These are phyloP conservation scores for Boletellus ananas DNA, from an alignment of 768 basidiomycete genomes.

Conservation along the genomic window DNA sequence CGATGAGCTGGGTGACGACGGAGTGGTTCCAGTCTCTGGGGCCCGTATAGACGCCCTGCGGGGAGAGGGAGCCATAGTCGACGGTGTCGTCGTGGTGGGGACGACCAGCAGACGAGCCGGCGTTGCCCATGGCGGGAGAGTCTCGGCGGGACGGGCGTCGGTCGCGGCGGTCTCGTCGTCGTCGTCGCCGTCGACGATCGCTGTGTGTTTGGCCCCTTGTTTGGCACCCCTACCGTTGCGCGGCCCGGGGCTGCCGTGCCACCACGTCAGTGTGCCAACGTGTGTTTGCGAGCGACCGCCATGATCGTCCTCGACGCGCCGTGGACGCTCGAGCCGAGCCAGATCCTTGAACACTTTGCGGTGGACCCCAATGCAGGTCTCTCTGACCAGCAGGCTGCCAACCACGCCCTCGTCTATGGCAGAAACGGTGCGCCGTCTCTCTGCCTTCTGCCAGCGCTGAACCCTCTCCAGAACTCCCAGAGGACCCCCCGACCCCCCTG, in stretches of 20 bases:
- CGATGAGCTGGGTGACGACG: slow-evolving; percentile 82
- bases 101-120: slow-evolving; percentile 69
- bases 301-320: slow-evolving; percentile 58
- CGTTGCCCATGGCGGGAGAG: slow-evolving; percentile 66
- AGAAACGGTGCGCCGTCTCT: slow-evolving; percentile 61
- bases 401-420: slow-evolving; percentile 78
- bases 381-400: slow-evolving; percentile 57
- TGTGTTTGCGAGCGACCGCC: neutral
- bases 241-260: slow-evolving; percentile 4
- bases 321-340: slow-evolving; percentile 70
- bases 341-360: slow-evolving; percentile 68
- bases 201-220: slow-evolving; percentile 21
- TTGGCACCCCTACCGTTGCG: slow-evolving; percentile 17
- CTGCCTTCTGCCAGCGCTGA: slow-evolving; percentile 1
- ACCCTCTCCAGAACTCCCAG: slow-evolving; percentile 70
- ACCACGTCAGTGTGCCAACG: slow-evolving; percentile 3
- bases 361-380: slow-evolving; percentile 66
- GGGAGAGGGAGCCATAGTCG: slow-evolving; percentile 76
- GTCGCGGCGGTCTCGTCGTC: slow-evolving; percentile 6
- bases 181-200: neutral
- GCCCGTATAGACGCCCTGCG: slow-evolving; percentile 85
- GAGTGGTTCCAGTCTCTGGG: slow-evolving; percentile 86
- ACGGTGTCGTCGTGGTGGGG: slow-evolving; percentile 77
- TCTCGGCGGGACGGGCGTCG: slow-evolving; percentile 3
- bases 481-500: slow-evolving; percentile 85